These are phyloP conservation scores for Theobroma grandiflorum DNA, from an alignment of 441 rosid genomes.

Conservation along the genomic window DNA sequence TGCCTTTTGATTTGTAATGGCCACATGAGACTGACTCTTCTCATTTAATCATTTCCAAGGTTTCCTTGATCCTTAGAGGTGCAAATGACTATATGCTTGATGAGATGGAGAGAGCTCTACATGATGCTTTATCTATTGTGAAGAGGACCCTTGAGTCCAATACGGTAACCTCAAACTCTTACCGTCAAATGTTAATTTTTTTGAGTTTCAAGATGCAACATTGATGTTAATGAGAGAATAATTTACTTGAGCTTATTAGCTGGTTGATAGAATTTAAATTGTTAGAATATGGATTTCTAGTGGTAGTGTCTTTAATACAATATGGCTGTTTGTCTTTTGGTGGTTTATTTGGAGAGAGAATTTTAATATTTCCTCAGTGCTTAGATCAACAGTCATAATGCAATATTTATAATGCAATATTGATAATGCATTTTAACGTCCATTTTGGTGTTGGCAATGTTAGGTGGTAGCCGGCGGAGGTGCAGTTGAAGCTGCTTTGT, in stretches of 20 bases:
- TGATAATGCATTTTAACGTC: neutral
- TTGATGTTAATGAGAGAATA: neutral
- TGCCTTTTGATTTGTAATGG: neutral
- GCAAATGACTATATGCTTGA: slow-evolving; percentile 99
- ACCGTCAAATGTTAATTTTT: neutral
- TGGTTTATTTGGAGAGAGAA: neutral
- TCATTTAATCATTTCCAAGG: slow-evolving; percentile 50
- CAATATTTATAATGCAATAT: neutral
- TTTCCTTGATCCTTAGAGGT: slow-evolving; percentile 93
- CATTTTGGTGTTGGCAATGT: slow-evolving; percentile 27
- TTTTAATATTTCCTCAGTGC: neutral
- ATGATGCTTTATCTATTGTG: slow-evolving; percentile 86
- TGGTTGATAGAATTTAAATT: neutral
- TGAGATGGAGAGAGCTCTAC: slow-evolving; percentile 98
- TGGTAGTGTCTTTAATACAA: neutral
- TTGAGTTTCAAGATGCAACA: neutral
- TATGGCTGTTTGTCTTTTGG: neutral
- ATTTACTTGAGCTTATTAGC: neutral
- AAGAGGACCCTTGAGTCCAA: slow-evolving; percentile 98
- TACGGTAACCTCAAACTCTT: slow-evolving; percentile 54
- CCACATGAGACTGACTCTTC: slow-evolving; percentile 16
- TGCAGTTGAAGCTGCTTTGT: slow-evolving; percentile 94
- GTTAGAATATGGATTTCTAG: neutral
- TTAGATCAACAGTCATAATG: neutral
- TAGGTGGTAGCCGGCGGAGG: slow-evolving; percentile 99